These are phyloP conservation scores for Acacia melanoxylon DNA, from an alignment of 306 rosid genomes.

Conservation along the genomic window DNA sequence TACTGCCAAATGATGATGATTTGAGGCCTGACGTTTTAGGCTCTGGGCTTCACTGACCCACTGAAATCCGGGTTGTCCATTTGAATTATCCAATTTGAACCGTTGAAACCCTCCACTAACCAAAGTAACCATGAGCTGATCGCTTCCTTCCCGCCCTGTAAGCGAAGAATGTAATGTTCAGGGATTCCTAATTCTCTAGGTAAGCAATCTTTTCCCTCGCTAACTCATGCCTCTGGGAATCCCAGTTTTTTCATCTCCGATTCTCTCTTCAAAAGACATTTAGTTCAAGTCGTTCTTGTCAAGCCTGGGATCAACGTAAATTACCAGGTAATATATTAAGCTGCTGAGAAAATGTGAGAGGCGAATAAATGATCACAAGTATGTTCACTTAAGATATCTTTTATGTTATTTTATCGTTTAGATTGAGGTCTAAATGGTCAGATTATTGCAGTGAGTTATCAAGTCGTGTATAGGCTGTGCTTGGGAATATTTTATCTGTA, in stretches of 20 bases:
- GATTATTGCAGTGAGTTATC: background rate
- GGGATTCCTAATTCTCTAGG: background rate
- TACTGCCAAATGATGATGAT: too few relatives aligned
- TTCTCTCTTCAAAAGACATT: background rate
- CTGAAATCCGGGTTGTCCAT: too few relatives aligned
- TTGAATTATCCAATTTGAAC: too few relatives aligned
- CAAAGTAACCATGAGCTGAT: background rate
- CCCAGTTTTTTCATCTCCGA: slow-evolving; percentile 15
- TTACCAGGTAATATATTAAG: slow-evolving; percentile 28
- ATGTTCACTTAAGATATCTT: background rate
- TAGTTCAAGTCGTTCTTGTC: background rate
- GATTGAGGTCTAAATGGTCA: background rate
- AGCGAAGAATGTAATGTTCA: slow-evolving; percentile 33
- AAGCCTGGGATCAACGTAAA: slow-evolving; percentile 3
- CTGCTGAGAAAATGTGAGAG: background rate
- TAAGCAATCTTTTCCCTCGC: background rate
- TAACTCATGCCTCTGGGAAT: background rate
- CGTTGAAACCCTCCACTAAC: too few relatives aligned
- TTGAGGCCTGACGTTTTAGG: too few relatives aligned
- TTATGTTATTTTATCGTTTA: background rate
- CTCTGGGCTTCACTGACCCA: too few relatives aligned
- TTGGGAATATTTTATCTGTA: background rate
- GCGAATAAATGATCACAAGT: background rate
- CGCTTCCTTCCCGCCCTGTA: slow-evolving; percentile 28
- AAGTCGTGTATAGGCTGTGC: background rate